A percentile compares a stretch with the other conserved stretches of the same genome.
These are phyloP conservation scores for Capsicum rhomboideum DNA, from an alignment of 257 asterid species.

Conservation along the genomic window DNA sequence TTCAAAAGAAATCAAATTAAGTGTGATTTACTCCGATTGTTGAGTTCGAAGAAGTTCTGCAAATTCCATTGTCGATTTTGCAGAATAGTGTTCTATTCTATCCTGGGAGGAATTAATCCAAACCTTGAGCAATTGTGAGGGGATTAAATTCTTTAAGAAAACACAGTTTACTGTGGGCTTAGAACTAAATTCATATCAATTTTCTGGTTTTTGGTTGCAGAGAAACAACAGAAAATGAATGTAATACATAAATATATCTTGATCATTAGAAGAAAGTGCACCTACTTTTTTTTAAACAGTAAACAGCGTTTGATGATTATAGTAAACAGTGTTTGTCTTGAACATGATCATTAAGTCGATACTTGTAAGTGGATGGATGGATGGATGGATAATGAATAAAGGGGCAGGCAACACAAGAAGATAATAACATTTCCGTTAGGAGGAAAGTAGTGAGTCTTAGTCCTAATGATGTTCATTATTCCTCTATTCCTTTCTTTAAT, in stretches of 20 bases:
- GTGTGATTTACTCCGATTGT: too few species aligned
- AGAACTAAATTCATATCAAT: too few species aligned
- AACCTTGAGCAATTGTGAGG: too few species aligned
- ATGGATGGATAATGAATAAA: background rate
- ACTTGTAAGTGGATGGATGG: background rate
- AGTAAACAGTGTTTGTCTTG: background rate
- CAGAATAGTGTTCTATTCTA: too few species aligned
- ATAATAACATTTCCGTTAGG: constrained; percentile 46
- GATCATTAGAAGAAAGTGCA: background rate
- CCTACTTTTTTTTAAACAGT: background rate
- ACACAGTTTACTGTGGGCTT: too few species aligned
- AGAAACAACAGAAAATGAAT: too few species aligned
- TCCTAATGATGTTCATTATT: constrained; percentile 25
- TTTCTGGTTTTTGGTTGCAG: too few species aligned
- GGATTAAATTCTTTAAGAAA: too few species aligned
- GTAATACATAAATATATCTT: background rate
- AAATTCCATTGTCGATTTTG: too few species aligned
- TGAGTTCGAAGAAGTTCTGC: too few species aligned
- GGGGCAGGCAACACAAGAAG: background rate
- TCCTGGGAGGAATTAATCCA: too few species aligned
- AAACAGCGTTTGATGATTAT: background rate
- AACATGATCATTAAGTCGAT: background rate
- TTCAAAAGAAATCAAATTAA: too few species aligned
- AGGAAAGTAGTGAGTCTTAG: constrained; percentile 30
- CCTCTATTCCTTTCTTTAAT: constrained; percentile 27